These are phyloP conservation scores for Punctularia strigosozonata DNA, from an alignment of 768 basidiomycete genomes.

Conservation along the genomic window DNA sequence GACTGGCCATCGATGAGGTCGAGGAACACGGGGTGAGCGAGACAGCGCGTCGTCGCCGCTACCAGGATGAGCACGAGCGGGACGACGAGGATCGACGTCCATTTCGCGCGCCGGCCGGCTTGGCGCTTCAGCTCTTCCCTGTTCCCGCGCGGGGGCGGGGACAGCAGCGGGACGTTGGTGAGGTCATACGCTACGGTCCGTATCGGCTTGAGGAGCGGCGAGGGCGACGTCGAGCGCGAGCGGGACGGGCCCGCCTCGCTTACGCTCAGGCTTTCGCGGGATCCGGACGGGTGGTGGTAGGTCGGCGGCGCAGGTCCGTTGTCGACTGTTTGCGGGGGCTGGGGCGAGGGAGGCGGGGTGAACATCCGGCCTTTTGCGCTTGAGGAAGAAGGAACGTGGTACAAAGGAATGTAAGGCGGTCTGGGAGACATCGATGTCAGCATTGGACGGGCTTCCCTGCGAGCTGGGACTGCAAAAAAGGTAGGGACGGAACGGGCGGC, in stretches of 20 bases:
- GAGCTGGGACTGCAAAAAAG: too few species aligned
- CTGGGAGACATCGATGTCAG: too few species aligned
- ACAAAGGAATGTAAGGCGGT: too few species aligned
- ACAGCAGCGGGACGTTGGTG: conserved; percentile 1
- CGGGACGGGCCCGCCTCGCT: neutral
- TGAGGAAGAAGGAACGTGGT: too few species aligned
- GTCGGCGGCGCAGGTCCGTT: conserved; percentile 1
- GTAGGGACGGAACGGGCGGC: too few species aligned
- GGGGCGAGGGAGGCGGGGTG: conserved; percentile 30
- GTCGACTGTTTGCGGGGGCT: conserved; percentile 12
- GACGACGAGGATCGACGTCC: conserved; percentile 42
- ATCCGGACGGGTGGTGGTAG: conserved; percentile 1
- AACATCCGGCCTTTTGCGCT: too few species aligned
- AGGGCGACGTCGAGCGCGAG: neutral
- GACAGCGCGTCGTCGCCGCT: conserved; percentile 38
- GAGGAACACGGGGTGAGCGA: conserved; percentile 34
- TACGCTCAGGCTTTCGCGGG: too few species aligned
- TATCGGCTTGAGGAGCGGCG: conserved; percentile 8
- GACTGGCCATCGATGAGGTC: conserved; percentile 24
- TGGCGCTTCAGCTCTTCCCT: conserved; percentile 23
- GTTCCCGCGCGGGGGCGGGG: neutral
- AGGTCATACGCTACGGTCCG: conserved; percentile 1
- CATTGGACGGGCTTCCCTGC: too few species aligned
- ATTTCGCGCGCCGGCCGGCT: conserved; percentile 31
- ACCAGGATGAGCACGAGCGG: conserved; percentile 46